Evolutionary conservation across 345 rosid species (phyloP), one percentile per base, ranked within the genome.

Genomic region (Corchorus olitorius): DNA sequence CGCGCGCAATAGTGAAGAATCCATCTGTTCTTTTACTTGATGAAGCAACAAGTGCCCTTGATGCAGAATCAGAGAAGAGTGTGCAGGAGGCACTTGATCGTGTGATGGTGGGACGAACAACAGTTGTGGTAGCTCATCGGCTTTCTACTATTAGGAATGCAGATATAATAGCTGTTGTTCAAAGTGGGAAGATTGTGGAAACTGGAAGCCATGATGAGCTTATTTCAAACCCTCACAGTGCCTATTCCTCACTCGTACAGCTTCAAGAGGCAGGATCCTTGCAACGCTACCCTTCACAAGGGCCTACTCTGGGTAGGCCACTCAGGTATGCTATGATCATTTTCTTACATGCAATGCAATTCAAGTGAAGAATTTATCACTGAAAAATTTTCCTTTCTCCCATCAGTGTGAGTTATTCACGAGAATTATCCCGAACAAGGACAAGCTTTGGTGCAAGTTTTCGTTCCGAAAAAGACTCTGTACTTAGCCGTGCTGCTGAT

Each of bases 31-130:
- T 96, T 37, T 83, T 96, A 83, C 87, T 96, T 1, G 99, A 96
- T 73, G 99, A 96, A 85, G 99, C 99, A 15, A 96, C 99, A 34
- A 96, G 99, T 75, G 98, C 99, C 13, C 84, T 93, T 55, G 98
- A 92, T 77, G 94, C 94, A 2, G 99, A 92, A 85, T 96, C 99
- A 0, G 97, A 96, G 84, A 93, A 90, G 84, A 96, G 94, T 52
- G 97, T 96, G 65, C 98, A 96, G 81, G 97, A 93, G 84, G 98
- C 99, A 10, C 88, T 93, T 63, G 98, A 96, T 67, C 89, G 94
- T 49, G 98, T 88, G 70, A 92, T 95, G 97, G 89, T 96, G 46
- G 99, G 99, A 75, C 86, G 99, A 78, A 96, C 99, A 10, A 92
- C 99, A 4, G 81, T 96, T 4, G 86, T 93, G 43, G 94, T 96